Evolutionary conservation across 257 asterid species (phyloP), one percentile per base, ranked within the genome.

Genomic region (Pogostemon cablin): DNA sequence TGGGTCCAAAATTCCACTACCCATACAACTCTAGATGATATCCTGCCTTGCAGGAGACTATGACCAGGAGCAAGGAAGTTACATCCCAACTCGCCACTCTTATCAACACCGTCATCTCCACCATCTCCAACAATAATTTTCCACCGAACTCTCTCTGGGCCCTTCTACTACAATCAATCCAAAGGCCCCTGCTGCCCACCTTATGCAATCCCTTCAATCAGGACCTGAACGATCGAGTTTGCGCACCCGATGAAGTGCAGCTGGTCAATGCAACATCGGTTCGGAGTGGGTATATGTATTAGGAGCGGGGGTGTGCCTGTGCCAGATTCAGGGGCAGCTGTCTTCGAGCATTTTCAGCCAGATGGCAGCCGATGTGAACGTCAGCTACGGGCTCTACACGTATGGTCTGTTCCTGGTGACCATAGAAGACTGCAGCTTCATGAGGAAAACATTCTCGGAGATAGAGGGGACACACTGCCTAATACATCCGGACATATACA

Each of bases 1-100:
- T 93, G 98, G 98, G 90, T 87, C 77, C 87, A 80, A 70, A 63
- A 86, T 61, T 97, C 97, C 3, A 87, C 83, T 15, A 91, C 96
- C 46, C 90, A 82, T 65, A 90, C 98, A 35, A 90, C 97, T 50
- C 82, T 93, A 11, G 97, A 90, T 8, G 98, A 93, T 73, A 83
- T 93, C 11, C 78, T 93, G 75, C 96, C 96, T 1, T 93, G 98
- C 25, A 81, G 71, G 98, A 93, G 48, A 89, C 97, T 60, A 76
- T 93, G 76, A 77, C 72, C 43, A 86, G 65, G 67, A 88, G 83
- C 91, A 93, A 86, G 81, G 96, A 88, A 85, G 98, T 87, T 48
- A 86, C 96, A 5, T 79, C 84, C 61, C 95, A 93, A 72, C 77
- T 93, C 41, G 87, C 78, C 41, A 76, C 76, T 32, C 78, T 90